Base-by-base conservation (phyloP, 2,329 filamentous ascomycete genomes). In the Fusarium continuum region DNA sequence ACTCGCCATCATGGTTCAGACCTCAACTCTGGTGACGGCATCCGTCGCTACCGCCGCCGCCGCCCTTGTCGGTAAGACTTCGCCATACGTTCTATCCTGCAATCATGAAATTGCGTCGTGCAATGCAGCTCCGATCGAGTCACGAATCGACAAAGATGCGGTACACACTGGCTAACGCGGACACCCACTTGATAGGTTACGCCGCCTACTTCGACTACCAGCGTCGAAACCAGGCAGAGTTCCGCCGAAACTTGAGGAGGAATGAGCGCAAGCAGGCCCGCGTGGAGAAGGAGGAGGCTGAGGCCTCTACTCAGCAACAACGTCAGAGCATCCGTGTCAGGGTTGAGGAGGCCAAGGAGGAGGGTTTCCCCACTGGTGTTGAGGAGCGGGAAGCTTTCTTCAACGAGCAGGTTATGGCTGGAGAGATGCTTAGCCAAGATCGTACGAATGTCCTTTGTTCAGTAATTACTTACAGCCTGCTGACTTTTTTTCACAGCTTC, bases 361-460 rank as follows among this genome's bases (percentile, higher is more conserved):
- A 96, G 78, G 95, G 94, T 54, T 97, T 96, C 85, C 95, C 95
- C 43, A 83, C 85, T 36, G 92, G 93, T 72, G 88, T 94, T 29
- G 94, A 98, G 77, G 93, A 97, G 82, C 93, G 92, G 76, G 95
- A 99, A 83, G 86, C 88, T 61, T 99, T 92, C 83, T 99, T 99
- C 81, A 96, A 98, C 87, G 89, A 92, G 76, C 92, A 97, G 80
- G 93, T 99, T 65, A 91, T 93, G 70, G 83, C 88, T 75, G 95
- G 95, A 74, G 95, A 99, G 83, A 80, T 85, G 51, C 84, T 97
- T 74, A 91, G 90, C 74, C 82, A 87, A 72, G 91, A 96, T 78
- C 91, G 93, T 95, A 85, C 76, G 86, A 80, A 45, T 46, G 14
- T 34, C 34, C 52, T 39, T 50, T 41, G 26, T 38, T 16, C 11